phyloP scores from a whole-genome alignment of 2,329 filamentous ascomycete genomes.

The Aureobasidium lini region DNA sequence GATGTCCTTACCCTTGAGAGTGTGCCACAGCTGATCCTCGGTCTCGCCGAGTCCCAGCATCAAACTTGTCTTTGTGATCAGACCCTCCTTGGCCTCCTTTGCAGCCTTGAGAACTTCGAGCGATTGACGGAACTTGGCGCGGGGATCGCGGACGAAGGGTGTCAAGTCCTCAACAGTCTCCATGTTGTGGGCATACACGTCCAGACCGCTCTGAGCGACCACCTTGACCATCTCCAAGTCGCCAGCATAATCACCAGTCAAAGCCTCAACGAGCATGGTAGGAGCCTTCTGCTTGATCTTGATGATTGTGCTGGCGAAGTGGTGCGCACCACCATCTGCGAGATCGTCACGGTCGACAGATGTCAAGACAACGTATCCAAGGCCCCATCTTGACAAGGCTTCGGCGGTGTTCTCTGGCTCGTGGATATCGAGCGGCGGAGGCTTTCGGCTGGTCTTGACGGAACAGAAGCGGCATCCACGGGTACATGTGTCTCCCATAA shows the following conservation, averaged over 20 bases:
- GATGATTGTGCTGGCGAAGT: conserved; percentile 89
- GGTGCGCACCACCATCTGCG: conserved; percentile 74
- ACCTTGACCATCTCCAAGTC: conserved; percentile 78
- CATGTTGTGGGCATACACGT: conserved; percentile 95
- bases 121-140: conserved; percentile 83
- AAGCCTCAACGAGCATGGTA: conserved; percentile 68
- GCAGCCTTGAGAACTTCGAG: conserved; percentile 71
- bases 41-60: conserved; percentile 95
- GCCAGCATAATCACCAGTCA: conserved; percentile 82
- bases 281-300: conserved; percentile 75
- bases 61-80: conserved; percentile 98
- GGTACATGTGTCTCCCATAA: conserved; percentile 98
- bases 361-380: conserved; percentile 93
- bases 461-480: conserved; percentile 94
- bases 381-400: conserved; percentile 81
- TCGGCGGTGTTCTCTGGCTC: conserved; percentile 97
- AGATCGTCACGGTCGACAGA: conserved; percentile 91
- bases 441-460: conserved; percentile 76
- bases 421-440: conserved; percentile 81
- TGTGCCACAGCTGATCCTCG: conserved; percentile 74
- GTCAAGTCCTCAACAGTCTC: conserved; percentile 91
- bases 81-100: conserved; percentile 64
- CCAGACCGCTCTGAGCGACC: conserved; percentile 79
- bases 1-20: conserved; percentile 55
- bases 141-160: conserved; percentile 78